These are phyloP conservation scores for Zymoseptoria pseudotritici DNA, from an alignment of 2,329 filamentous ascomycete genomes.

Conservation along the genomic window DNA sequence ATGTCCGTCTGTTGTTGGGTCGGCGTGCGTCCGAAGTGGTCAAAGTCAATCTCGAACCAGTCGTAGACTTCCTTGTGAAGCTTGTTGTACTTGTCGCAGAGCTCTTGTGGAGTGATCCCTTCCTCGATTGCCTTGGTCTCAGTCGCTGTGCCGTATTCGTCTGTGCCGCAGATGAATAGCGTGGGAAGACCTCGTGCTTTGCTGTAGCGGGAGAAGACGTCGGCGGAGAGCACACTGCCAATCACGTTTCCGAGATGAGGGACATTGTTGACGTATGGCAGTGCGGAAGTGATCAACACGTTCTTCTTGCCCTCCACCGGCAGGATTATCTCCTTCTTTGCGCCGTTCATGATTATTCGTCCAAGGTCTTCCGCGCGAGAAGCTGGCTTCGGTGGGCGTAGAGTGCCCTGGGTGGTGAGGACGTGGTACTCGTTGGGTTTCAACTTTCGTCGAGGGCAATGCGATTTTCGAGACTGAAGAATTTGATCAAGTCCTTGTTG, in stretches of 20 bases:
- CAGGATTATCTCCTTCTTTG: conserved; percentile 33
- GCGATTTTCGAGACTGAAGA: background rate
- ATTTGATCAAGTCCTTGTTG: background rate
- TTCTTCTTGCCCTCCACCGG: conserved; percentile 61
- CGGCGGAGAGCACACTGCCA: conserved; percentile 78
- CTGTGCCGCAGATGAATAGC: conserved; percentile 78
- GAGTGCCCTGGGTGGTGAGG: background rate
- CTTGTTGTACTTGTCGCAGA: conserved; percentile 88
- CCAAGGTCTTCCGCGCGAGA: background rate
- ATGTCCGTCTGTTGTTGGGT: conserved; percentile 86
- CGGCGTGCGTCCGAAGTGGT: conserved; percentile 89
- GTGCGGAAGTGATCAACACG: conserved; percentile 81
- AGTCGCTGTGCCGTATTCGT: conserved; percentile 93
- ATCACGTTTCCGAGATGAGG: conserved; percentile 84
- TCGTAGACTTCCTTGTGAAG: conserved; percentile 87
- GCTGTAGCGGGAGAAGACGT: conserved; percentile 68
- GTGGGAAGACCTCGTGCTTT: conserved; percentile 73
- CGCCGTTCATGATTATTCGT: conserved; percentile 2
- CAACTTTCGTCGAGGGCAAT: background rate
- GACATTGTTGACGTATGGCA: conserved; percentile 72
- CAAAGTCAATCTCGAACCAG: conserved; percentile 93
- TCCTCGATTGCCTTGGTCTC: conserved; percentile 93
- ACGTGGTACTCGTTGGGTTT: background rate
- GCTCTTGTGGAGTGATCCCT: conserved; percentile 68
- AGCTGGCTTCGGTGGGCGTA: background rate